Percentiles rank a stretch among this genome's conserved stretches.
phyloP scores from a whole-genome alignment of 306 rosid species.

The Echinosophora koreensis region DNA sequence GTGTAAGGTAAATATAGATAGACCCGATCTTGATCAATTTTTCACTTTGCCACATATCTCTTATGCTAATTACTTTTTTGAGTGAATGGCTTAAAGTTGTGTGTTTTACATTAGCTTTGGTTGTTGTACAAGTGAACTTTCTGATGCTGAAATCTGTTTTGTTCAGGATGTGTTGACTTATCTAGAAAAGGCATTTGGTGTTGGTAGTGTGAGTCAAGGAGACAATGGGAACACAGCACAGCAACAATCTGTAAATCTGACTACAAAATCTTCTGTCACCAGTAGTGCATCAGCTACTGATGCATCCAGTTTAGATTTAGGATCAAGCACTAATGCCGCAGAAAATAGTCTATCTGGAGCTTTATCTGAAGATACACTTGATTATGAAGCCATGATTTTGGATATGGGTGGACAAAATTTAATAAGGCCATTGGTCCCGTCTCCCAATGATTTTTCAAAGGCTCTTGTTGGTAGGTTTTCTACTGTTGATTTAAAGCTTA shows the following conservation, averaged over 20 bases:
- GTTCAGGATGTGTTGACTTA: constrained; percentile 85
- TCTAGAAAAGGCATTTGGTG: constrained; percentile 88
- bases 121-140: constrained; percentile 42
- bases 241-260: constrained; percentile 69
- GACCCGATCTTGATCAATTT: background rate
- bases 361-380: constrained; percentile 82
- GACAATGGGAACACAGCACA: constrained; percentile 66
- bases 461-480: too few species aligned
- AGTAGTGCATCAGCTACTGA: constrained; percentile 65
- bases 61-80: constrained; percentile 9
- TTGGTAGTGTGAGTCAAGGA: constrained; percentile 69
- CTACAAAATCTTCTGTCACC: constrained; percentile 69
- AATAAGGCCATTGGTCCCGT: too few species aligned
- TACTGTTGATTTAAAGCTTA: constrained; percentile 82
- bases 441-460: too few species aligned
- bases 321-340: constrained; percentile 63
- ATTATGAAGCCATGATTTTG: too few species aligned
- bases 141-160: constrained; percentile 44
- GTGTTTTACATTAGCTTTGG: constrained; percentile 1
- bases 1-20: background rate
- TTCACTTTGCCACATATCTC: background rate
- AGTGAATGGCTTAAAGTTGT: constrained; percentile 2
- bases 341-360: constrained; percentile 75
- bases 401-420: too few species aligned
- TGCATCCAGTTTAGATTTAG: constrained; percentile 73